Conservation (phyloP, 73 alveolate species). For the Tetrahymena malaccensis region DNA sequence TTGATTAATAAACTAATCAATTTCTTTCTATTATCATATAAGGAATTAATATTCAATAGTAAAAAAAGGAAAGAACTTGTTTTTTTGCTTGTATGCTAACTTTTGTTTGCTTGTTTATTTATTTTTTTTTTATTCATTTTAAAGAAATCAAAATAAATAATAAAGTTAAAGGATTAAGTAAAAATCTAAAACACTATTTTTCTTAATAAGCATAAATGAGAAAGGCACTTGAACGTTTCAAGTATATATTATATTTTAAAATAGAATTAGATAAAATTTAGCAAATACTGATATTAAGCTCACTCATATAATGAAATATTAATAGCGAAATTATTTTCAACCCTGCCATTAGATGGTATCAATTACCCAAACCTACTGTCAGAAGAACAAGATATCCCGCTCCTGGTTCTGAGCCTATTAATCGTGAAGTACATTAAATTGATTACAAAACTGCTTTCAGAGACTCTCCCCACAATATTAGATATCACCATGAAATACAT, state of each 20-base stretch:
- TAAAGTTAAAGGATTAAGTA: neutral
- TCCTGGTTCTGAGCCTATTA: neutral
- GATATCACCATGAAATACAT: neutral
- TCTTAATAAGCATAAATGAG: neutral
- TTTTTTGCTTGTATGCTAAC: neutral
- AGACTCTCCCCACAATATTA: neutral
- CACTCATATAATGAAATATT: neutral
- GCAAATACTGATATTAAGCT: neutral
- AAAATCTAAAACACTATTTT: neutral
- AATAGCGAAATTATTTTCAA: neutral
- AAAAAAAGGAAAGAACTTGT: neutral
- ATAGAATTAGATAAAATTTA: neutral
- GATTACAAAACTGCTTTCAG: neutral
- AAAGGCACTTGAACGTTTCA: neutral
- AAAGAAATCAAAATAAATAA: neutral
- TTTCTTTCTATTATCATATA: neutral
- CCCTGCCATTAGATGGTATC: neutral
- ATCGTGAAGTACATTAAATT: neutral
- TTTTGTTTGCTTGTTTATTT: neutral
- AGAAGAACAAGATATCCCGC: neutral
- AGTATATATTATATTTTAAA: neutral
- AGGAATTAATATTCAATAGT: neutral
- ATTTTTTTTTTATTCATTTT: neutral
- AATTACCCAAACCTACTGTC: neutral
- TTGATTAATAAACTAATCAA: neutral